Evolutionary conservation across 2,329 filamentous ascomycete species (phyloP).

Genomic region (Tolypocladium pustulatum): DNA sequence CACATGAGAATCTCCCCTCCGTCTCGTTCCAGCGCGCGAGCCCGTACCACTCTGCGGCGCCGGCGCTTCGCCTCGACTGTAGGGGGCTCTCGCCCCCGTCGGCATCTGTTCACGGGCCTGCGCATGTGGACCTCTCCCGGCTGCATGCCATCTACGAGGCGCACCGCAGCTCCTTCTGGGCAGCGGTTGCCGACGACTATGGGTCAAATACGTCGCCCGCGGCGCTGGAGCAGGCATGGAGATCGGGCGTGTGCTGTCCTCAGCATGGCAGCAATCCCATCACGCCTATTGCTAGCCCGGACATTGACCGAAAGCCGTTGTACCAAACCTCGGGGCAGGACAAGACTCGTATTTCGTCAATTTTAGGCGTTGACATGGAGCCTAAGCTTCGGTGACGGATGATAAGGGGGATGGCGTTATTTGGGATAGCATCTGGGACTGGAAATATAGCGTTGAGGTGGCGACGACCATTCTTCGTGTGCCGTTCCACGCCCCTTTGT

Average conservation of each 20-base stretch:
- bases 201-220: conserved; percentile 50
- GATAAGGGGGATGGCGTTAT: background rate
- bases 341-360: conserved; percentile 52
- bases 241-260: conserved; percentile 32
- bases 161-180: conserved; percentile 65
- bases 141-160: conserved; percentile 60
- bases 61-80: conserved; percentile 51
- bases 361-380: conserved; percentile 29
- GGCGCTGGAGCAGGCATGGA: conserved; percentile 63
- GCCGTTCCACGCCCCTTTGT: background rate
- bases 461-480: background rate
- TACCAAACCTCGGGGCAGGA: conserved; percentile 30
- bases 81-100: conserved; percentile 29
- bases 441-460: background rate
- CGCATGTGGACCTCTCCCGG: conserved; percentile 51
- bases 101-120: conserved; percentile 19
- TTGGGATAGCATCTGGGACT: background rate
- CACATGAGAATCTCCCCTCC: conserved; percentile 34
- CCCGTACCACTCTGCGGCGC: conserved; percentile 25
- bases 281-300: conserved; percentile 42
- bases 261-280: conserved; percentile 33
- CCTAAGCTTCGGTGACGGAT: background rate
- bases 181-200: conserved; percentile 60
- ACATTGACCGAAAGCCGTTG: conserved; percentile 30
- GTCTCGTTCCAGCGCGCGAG: conserved; percentile 22